Conservation (phyloP, 345 rosid species). For the Reutealis trisperma region DNA sequence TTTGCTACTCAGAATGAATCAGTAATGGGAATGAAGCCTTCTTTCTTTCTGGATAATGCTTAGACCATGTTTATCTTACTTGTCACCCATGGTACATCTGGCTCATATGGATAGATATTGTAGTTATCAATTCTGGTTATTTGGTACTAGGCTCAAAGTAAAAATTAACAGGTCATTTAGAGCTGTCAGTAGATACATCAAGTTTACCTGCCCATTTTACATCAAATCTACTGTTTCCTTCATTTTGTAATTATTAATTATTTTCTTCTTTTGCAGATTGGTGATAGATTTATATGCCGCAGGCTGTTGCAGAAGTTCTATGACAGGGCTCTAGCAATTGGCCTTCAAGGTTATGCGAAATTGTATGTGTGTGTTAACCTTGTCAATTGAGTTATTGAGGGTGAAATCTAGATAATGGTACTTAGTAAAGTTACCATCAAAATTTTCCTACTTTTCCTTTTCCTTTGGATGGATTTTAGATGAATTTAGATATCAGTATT, state of each 20-base stretch:
- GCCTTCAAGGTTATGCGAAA: slow-evolving; percentile 90
- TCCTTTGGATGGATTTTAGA: background rate
- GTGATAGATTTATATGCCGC: slow-evolving; percentile 79
- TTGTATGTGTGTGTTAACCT: slow-evolving; percentile 53
- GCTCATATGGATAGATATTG: background rate
- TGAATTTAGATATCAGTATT: background rate
- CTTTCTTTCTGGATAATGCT: background rate
- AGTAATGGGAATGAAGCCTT: background rate
- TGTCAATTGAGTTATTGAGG: slow-evolving; percentile 9
- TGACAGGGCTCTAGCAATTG: slow-evolving; percentile 81
- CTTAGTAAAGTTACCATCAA: slow-evolving; percentile 3
- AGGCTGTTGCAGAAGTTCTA: slow-evolving; percentile 68
- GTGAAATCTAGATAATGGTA: slow-evolving; percentile 4
- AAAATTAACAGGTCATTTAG: background rate
- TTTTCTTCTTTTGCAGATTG: slow-evolving; percentile 55
- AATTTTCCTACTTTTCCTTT: background rate
- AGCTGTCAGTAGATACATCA: background rate
- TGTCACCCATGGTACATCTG: background rate
- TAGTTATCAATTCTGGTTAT: background rate
- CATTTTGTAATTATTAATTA: background rate
- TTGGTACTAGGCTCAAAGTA: background rate
- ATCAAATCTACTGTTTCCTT: background rate
- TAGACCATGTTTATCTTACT: background rate
- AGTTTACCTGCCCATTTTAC: background rate
- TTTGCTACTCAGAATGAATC: no score